phyloP scores from a whole-genome alignment of 495 filamentous ascomycete species.

The Coniosporium apollinis region DNA sequence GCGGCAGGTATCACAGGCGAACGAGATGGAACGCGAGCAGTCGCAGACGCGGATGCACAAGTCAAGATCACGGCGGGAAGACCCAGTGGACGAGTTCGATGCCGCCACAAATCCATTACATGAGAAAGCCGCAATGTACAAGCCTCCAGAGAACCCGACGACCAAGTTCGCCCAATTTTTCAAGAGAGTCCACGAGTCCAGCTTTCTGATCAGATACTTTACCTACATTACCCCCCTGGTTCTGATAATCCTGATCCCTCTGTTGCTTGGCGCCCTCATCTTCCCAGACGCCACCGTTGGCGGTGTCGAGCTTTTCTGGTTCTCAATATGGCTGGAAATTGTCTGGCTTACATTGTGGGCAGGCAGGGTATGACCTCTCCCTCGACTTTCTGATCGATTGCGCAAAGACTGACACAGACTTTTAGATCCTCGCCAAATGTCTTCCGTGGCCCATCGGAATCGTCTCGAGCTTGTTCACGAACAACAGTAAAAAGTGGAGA shows the following conservation, averaged over 20 bases:
- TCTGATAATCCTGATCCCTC: conserved; percentile 58
- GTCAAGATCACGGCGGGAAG: conserved; percentile 32
- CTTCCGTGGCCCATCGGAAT: conserved; percentile 51
- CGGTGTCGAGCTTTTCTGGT: conserved; percentile 70
- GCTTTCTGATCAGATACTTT: conserved; percentile 66
- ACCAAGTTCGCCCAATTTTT: conserved; percentile 43
- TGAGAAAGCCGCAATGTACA: conserved; percentile 50
- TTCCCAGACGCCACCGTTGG: conserved; percentile 53
- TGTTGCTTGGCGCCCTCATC: conserved; percentile 57
- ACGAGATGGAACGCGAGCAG: conserved; percentile 28
- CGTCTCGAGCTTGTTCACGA: conserved; percentile 60
- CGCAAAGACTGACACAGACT: background rate
- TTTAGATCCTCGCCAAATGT: conserved; percentile 55
- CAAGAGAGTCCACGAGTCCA: conserved; percentile 55
- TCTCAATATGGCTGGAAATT: conserved; percentile 85
- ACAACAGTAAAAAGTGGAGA: conserved; percentile 85
- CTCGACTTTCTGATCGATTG: background rate
- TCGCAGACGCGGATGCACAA: conserved; percentile 28
- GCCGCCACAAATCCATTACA: conserved; percentile 57
- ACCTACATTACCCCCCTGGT: conserved; percentile 70
- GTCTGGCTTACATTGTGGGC: conserved; percentile 89
- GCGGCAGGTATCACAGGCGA: conserved; percentile 45
- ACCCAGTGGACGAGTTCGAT: conserved; percentile 72
- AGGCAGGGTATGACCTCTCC: conserved; percentile 35
- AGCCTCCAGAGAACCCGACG: conserved; percentile 48